Percentiles rank a stretch among this genome's conserved stretches.
These are phyloP conservation scores for Chaetomium fimeti DNA, from an alignment of 495 filamentous ascomycete genomes.

Conservation along the genomic window DNA sequence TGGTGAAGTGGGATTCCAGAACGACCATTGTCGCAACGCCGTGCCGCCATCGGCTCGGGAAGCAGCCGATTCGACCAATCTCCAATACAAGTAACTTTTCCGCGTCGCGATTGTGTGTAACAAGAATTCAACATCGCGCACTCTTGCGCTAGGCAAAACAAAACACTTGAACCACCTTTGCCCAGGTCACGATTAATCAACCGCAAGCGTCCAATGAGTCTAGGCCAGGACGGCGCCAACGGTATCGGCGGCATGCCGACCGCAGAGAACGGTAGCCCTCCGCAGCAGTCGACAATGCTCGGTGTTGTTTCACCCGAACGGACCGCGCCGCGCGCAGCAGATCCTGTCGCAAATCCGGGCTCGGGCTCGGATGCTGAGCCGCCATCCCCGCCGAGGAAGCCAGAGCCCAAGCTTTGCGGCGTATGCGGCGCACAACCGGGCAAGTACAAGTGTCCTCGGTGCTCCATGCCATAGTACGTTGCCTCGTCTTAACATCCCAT, in stretches of 20 bases:
- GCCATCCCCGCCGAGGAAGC: constrained; percentile 16
- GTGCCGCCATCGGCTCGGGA: constrained; percentile 4
- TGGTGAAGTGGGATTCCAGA: background rate
- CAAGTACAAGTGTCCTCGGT: constrained; percentile 68
- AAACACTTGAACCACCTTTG: background rate
- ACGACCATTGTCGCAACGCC: background rate
- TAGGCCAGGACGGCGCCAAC: background rate
- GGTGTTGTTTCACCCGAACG: constrained; percentile 12
- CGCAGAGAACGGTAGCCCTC: background rate
- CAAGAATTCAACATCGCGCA: constrained; percentile 7
- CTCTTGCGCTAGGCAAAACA: background rate
- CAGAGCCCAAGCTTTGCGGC: constrained; percentile 45
- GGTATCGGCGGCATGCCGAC: background rate
- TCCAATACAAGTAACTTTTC: background rate
- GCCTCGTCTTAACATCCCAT: background rate
- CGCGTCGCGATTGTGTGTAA: constrained; percentile 3
- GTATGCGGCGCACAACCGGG: constrained; percentile 57
- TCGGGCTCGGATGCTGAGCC: constrained; percentile 6
- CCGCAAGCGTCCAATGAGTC: background rate
- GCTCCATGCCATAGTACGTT: constrained; percentile 60
- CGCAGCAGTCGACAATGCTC: background rate
- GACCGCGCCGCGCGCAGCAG: constrained; percentile 14
- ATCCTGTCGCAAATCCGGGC: constrained; percentile 11
- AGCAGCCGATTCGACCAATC: constrained; percentile 13
- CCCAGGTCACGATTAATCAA: background rate